phyloP scores from a whole-genome alignment of 352 stramenopile genomes.

The Globisporangium mamillatum region DNA sequence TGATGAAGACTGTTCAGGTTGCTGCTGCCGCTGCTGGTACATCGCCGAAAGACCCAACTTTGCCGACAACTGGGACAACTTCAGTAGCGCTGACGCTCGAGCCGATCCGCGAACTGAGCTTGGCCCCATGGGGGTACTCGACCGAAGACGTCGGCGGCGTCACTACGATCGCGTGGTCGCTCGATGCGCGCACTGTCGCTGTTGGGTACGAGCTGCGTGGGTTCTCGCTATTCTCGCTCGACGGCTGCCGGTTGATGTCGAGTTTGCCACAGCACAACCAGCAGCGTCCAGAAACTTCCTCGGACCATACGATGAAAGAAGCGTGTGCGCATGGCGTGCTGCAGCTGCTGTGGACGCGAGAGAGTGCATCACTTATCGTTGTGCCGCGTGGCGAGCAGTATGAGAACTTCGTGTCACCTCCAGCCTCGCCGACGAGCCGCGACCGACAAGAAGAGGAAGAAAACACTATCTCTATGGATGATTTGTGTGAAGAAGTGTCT shows the following conservation, averaged over 20 bases:
- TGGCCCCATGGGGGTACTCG: slow-evolving; percentile 63
- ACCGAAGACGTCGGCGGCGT: slow-evolving; percentile 54
- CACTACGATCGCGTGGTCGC: slow-evolving; percentile 62
- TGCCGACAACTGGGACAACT: neutral
- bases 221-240: slow-evolving; percentile 75
- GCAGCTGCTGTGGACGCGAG: slow-evolving; percentile 55
- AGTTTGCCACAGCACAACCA: slow-evolving; percentile 79
- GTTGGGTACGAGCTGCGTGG: slow-evolving; percentile 73
- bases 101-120: slow-evolving; percentile 57
- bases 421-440: slow-evolving; percentile 18
- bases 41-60: neutral
- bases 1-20: slow-evolving; percentile 20
- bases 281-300: slow-evolving; percentile 27
- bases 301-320: slow-evolving; percentile 41
- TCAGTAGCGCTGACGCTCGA: slow-evolving; percentile 37
- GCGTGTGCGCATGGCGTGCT: slow-evolving; percentile 58
- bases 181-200: slow-evolving; percentile 53
- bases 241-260: slow-evolving; percentile 82
- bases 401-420: slow-evolving; percentile 28
- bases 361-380: slow-evolving; percentile 60
- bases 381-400: slow-evolving; percentile 49
- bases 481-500: slow-evolving; percentile 43
- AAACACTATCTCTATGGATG: slow-evolving; percentile 4
- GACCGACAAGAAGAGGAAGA: neutral
- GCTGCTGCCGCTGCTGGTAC: neutral